Evolutionary conservation across 1,284 basidiomycete genomes (phyloP).

Genomic region (Cryptococcus amylolentus): DNA sequence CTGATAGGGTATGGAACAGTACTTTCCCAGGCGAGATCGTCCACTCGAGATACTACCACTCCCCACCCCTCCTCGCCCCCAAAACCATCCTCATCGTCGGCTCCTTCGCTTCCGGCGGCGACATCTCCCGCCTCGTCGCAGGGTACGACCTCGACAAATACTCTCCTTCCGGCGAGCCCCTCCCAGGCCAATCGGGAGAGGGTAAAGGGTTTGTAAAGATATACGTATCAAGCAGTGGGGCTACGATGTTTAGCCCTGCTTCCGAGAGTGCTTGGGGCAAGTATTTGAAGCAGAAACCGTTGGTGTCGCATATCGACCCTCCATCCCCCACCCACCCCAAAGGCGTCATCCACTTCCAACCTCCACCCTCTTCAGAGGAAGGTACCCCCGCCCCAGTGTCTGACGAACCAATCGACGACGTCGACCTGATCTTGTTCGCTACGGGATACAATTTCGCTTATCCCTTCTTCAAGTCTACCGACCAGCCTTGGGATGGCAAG

Average conservation of each 20-base stretch:
- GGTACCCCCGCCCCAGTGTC: not conserved
- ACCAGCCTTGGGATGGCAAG: conserved; percentile 39
- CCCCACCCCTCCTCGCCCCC: conserved; percentile 36
- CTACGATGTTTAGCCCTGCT: conserved; percentile 11
- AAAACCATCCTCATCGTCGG: conserved; percentile 55
- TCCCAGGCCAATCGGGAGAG: not conserved
- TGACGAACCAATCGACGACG: conserved; percentile 17
- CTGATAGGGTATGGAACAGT: conserved; percentile 5
- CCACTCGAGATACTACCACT: conserved; percentile 53
- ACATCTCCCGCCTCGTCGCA: conserved; percentile 54
- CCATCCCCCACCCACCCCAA: conserved; percentile 7
- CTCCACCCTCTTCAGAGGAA: not conserved
- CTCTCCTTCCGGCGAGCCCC: not conserved
- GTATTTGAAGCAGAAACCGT: conserved; percentile 35
- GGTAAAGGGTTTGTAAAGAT: conserved; percentile 21
- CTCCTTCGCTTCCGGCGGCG: conserved; percentile 54
- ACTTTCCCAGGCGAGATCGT: conserved; percentile 47
- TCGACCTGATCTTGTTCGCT: conserved; percentile 51
- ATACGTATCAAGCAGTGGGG: conserved; percentile 36
- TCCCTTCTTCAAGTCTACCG: conserved; percentile 43
- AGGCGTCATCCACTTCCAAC: conserved; percentile 34
- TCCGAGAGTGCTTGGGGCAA: conserved; percentile 35
- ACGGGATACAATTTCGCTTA: conserved; percentile 52
- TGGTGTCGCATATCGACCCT: conserved; percentile 38
- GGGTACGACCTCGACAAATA: conserved; percentile 30